phyloP scores from a whole-genome alignment of 306 rosid species.

The Cyamopsis tetragonoloba region DNA sequence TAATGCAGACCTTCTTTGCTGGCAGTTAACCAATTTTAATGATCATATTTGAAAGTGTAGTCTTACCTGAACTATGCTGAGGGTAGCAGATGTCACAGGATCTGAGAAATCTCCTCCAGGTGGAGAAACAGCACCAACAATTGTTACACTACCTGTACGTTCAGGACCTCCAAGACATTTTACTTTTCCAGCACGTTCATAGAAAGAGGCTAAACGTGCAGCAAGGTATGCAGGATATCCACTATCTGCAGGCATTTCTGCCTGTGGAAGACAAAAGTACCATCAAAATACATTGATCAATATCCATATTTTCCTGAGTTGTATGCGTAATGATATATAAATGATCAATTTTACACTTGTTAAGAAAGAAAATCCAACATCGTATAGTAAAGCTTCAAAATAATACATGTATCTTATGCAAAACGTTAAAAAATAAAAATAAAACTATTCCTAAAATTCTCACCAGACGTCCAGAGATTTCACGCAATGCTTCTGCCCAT shows the following conservation, averaged over 20 bases:
- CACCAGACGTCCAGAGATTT: conserved; percentile 98
- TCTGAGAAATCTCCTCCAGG: conserved; percentile 99
- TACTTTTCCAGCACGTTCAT: conserved; percentile 99
- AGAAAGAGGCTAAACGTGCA: conserved; percentile 98
- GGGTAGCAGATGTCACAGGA: conserved; percentile 99
- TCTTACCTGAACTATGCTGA: conserved; percentile 95
- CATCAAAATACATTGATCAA: conserved; percentile 18
- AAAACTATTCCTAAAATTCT: conserved; percentile 20
- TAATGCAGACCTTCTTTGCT: neutral
- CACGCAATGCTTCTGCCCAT: conserved; percentile 99
- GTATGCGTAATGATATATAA: neutral
- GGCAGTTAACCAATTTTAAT: conserved; percentile 5
- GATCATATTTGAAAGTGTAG: conserved; percentile 5
- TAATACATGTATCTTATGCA: conserved; percentile 1
- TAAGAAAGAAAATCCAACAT: neutral
- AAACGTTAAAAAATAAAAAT: neutral
- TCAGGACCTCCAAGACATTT: conserved; percentile 99
- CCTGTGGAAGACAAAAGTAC: conserved; percentile 49
- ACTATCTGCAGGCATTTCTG: conserved; percentile 99
- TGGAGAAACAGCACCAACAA: conserved; percentile 99
- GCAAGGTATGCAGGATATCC: conserved; percentile 99
- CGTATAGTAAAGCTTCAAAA: conserved; percentile 2
- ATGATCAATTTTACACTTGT: neutral
- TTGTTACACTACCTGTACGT: conserved; percentile 97
- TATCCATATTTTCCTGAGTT: neutral